Percentiles rank a stretch among this genome's conserved stretches.
Evolutionary conservation across 2,329 filamentous ascomycete genomes (phyloP).

Genomic region (Teratosphaeria zuluensis): DNA sequence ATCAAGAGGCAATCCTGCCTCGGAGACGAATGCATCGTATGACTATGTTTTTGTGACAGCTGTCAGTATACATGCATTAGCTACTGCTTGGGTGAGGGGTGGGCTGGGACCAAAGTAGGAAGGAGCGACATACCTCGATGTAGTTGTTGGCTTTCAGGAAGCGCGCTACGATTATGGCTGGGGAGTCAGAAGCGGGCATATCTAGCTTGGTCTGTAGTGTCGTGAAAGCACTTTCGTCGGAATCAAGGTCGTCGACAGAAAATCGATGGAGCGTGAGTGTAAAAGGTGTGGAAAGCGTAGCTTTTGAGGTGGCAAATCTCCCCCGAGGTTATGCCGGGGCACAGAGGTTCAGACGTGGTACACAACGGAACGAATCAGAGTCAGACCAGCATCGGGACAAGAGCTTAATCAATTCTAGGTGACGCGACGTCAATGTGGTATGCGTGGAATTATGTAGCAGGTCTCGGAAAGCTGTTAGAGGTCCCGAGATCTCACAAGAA

Average conservation of each 20-base stretch:
- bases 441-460: no score
- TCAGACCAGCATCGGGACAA: no score
- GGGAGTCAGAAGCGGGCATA: slow-evolving; percentile 27
- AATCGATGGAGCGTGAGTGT: no score
- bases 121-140: slow-evolving; percentile 17
- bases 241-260: no score
- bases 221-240: no score
- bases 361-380: no score
- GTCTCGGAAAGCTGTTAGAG: no score
- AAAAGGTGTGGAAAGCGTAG: no score
- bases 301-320: neutral
- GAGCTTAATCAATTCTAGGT: no score
- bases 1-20: slow-evolving; percentile 45
- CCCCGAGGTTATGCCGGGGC: neutral
- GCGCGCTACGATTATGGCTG: slow-evolving; percentile 27
- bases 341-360: no score
- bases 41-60: slow-evolving; percentile 32
- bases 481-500: neutral
- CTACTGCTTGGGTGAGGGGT: neutral
- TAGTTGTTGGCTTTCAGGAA: slow-evolving; percentile 30
- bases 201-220: neutral
- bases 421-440: no score
- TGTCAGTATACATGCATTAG: neutral
- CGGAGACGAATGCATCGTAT: slow-evolving; percentile 46
- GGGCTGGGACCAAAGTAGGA: neutral